A percentile compares a stretch with the other conserved stretches of the same genome.
These are phyloP conservation scores for Pythium biforme DNA, from an alignment of 352 stramenopile species.

Conservation along the genomic window DNA sequence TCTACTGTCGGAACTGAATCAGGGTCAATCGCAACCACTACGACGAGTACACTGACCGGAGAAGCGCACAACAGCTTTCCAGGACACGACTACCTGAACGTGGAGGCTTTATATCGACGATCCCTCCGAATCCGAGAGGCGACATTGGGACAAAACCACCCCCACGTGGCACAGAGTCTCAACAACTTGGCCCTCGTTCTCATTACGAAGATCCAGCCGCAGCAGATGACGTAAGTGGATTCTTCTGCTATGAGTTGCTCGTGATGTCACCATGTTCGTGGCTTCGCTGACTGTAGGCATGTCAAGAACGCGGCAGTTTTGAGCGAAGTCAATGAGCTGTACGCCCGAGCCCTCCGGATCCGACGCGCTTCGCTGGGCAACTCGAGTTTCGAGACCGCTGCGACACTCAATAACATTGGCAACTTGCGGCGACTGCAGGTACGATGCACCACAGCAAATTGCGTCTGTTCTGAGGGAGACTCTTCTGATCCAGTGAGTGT, in stretches of 20 bases:
- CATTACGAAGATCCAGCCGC: slow-evolving; percentile 9
- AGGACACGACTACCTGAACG: slow-evolving; percentile 32
- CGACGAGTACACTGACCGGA: neutral
- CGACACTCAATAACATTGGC: slow-evolving; percentile 78
- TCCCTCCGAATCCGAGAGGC: slow-evolving; percentile 74
- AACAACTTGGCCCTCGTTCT: slow-evolving; percentile 75
- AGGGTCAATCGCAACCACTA: neutral
- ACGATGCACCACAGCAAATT: neutral
- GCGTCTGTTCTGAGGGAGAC: neutral
- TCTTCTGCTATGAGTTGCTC: neutral
- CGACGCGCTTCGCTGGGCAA: slow-evolving; percentile 63
- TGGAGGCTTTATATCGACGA: slow-evolving; percentile 66
- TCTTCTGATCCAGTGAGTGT: neutral
- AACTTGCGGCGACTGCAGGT: slow-evolving; percentile 76
- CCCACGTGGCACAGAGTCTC: slow-evolving; percentile 71
- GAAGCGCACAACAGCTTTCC: neutral
- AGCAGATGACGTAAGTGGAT: slow-evolving; percentile 10
- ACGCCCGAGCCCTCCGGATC: slow-evolving; percentile 56
- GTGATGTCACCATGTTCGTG: neutral
- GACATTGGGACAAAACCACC: slow-evolving; percentile 55
- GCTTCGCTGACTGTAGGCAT: slow-evolving; percentile 5
- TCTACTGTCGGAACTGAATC: slow-evolving; percentile 5
- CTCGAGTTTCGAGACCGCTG: slow-evolving; percentile 71
- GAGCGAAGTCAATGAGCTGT: slow-evolving; percentile 56
- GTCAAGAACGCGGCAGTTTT: slow-evolving; percentile 21